phyloP scores from a whole-genome alignment of 2,329 filamentous ascomycete genomes.

The Paracorniculantispora psalliotae region DNA sequence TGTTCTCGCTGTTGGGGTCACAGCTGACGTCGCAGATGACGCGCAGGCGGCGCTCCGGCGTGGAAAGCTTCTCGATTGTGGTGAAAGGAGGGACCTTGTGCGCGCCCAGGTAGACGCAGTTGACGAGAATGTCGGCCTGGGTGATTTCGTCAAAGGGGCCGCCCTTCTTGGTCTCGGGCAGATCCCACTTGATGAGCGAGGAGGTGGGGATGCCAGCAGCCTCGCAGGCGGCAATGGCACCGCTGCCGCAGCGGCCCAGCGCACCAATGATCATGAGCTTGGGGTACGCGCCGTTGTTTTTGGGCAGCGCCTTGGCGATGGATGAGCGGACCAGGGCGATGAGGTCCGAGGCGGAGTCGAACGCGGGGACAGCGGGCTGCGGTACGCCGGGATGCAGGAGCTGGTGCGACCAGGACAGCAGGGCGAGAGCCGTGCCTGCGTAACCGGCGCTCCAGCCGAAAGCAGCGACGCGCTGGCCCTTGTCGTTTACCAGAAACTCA shows the following conservation, averaged over 20 bases:
- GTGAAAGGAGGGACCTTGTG: constrained; percentile 60
- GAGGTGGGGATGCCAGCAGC: constrained; percentile 53
- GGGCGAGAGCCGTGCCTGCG: constrained; percentile 65
- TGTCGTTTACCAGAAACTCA: constrained; percentile 75
- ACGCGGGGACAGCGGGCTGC: constrained; percentile 34
- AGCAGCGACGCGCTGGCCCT: constrained; percentile 64
- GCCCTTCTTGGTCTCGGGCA: constrained; percentile 66
- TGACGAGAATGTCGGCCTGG: constrained; percentile 69
- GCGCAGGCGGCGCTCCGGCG: constrained; percentile 61
- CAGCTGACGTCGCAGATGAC: constrained; percentile 74
- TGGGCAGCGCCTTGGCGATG: constrained; percentile 65
- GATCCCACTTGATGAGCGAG: constrained; percentile 62
- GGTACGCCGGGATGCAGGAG: constrained; percentile 61
- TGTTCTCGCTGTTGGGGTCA: constrained; percentile 65
- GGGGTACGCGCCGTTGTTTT: constrained; percentile 61
- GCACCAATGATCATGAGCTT: constrained; percentile 80
- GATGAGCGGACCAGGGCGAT: constrained; percentile 50
- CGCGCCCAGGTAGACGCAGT: constrained; percentile 74
- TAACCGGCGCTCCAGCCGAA: constrained; percentile 76
- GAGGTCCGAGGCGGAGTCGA: constrained; percentile 11
- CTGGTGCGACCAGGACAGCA: constrained; percentile 82
- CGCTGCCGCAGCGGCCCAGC: constrained; percentile 76
- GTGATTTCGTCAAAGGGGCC: constrained; percentile 74
- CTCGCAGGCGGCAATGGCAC: constrained; percentile 74
- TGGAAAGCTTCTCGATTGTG: constrained; percentile 54